Evolutionary conservation across 148 eudicot species (phyloP).

Genomic region (Nepenthes gracilis): DNA sequence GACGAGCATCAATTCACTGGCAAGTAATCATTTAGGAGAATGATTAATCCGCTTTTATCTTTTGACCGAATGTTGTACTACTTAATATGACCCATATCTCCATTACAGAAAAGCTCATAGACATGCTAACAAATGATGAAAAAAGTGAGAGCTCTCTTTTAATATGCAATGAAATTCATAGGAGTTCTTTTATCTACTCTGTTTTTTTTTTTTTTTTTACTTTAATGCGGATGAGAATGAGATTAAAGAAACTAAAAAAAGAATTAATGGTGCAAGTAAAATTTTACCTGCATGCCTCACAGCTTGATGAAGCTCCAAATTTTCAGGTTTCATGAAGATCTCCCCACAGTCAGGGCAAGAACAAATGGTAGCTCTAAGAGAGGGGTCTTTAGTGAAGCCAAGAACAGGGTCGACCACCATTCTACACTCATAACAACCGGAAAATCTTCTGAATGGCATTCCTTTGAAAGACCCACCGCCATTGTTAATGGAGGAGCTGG

Average conservation of each 20-base stretch:
- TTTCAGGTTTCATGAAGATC: slow-evolving; percentile 69
- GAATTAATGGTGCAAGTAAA: too few relatives aligned
- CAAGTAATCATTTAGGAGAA: neutral
- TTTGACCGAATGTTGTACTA: too few relatives aligned
- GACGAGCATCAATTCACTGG: neutral
- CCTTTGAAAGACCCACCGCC: slow-evolving; percentile 30
- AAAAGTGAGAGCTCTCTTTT: too few relatives aligned
- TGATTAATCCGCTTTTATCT: too few relatives aligned
- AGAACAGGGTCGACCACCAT: slow-evolving; percentile 86
- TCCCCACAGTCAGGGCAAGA: slow-evolving; percentile 82
- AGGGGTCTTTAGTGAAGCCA: slow-evolving; percentile 66
- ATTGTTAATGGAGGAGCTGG: slow-evolving; percentile 2
- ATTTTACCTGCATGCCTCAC: slow-evolving; percentile 75
- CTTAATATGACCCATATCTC: too few relatives aligned
- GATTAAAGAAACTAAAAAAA: too few relatives aligned
- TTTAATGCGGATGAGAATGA: too few relatives aligned
- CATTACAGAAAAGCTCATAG: too few relatives aligned
- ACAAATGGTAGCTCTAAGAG: slow-evolving; percentile 54
- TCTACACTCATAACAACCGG: slow-evolving; percentile 88
- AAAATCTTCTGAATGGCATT: slow-evolving; percentile 66
- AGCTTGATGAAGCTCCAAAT: slow-evolving; percentile 81
- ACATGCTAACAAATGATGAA: too few relatives aligned
- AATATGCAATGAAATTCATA: too few relatives aligned
- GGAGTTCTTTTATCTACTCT: too few relatives aligned
- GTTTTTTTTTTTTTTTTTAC: too few relatives aligned